These are phyloP conservation scores for Batrachochytrium dendrobatidis DNA, from an alignment of 371 early-diverging fungal genomes.

Conservation along the genomic window DNA sequence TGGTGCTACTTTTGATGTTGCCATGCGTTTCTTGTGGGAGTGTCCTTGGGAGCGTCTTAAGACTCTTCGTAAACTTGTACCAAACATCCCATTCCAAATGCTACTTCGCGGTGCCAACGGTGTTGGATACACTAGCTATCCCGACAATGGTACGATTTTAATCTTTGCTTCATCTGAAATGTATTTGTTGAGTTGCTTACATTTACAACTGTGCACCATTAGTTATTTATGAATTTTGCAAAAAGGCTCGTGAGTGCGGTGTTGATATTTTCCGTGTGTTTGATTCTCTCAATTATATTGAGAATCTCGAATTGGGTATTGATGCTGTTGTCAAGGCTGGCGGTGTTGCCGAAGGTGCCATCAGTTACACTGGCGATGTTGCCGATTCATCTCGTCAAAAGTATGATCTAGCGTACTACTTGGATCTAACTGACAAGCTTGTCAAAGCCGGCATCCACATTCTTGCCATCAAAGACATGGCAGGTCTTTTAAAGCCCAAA, in stretches of 20 bases:
- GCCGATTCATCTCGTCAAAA: slow-evolving; percentile 69
- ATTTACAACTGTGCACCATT: neutral
- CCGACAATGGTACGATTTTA: slow-evolving; percentile 69
- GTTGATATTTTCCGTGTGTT: slow-evolving; percentile 95
- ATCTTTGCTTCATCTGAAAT: neutral
- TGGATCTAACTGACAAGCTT: slow-evolving; percentile 79
- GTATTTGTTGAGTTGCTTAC: neutral
- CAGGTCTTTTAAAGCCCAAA: slow-evolving; percentile 86
- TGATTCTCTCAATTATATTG: slow-evolving; percentile 90
- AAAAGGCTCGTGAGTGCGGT: slow-evolving; percentile 77
- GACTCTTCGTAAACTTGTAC: slow-evolving; percentile 74
- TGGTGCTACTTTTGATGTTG: slow-evolving; percentile 93
- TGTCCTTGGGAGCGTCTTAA: slow-evolving; percentile 90
- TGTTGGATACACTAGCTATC: slow-evolving; percentile 94
- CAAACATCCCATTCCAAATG: slow-evolving; percentile 97
- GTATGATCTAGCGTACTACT: slow-evolving; percentile 84
- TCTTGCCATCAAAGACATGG: slow-evolving; percentile 95
- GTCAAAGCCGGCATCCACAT: slow-evolving; percentile 88
- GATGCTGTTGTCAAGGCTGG: slow-evolving; percentile 89
- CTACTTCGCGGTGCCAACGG: slow-evolving; percentile 94
- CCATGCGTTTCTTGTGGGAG: slow-evolving; percentile 89
- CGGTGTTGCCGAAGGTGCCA: slow-evolving; percentile 88
- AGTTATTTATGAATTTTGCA: slow-evolving; percentile 87
- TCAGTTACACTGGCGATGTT: slow-evolving; percentile 87
- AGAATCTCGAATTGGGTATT: slow-evolving; percentile 90